Evolutionary conservation across 345 rosid species (phyloP).

Genomic region (Syzygium oleosum): DNA sequence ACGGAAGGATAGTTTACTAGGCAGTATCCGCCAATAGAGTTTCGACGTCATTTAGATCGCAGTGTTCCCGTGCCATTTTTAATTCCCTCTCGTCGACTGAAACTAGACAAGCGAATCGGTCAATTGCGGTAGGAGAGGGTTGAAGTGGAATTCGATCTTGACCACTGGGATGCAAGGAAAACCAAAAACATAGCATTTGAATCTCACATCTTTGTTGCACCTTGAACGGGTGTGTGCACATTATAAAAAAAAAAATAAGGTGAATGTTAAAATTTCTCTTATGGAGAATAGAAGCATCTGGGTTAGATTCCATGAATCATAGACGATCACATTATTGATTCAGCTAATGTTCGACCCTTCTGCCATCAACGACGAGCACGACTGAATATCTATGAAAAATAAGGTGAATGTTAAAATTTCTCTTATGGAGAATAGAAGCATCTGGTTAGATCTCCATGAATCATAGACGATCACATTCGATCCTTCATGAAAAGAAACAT

Average conservation of each 20-base stretch:
- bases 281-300: neutral
- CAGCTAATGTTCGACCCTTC: no score
- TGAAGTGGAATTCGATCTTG: neutral
- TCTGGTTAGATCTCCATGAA: no score
- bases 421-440: no score
- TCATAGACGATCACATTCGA: no score
- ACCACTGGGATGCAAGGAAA: neutral
- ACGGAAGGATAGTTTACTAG: neutral
- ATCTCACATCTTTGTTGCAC: neutral
- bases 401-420: no score
- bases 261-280: neutral
- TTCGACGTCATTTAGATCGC: neutral
- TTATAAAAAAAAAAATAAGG: no score
- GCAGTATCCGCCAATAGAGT: neutral
- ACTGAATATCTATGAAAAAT: no score
- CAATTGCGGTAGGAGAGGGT: neutral
- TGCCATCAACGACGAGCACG: no score
- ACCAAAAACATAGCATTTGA: neutral
- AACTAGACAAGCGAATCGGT: neutral
- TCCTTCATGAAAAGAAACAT: neutral
- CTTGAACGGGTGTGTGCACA: neutral
- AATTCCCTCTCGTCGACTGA: neutral
- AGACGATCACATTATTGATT: no score
- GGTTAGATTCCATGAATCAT: neutral
- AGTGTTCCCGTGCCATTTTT: neutral